A percentile compares a stretch with the other conserved stretches of the same genome.
These are phyloP conservation scores for Venturia oleaginea DNA, from an alignment of 2,329 filamentous ascomycete genomes.

Conservation along the genomic window DNA sequence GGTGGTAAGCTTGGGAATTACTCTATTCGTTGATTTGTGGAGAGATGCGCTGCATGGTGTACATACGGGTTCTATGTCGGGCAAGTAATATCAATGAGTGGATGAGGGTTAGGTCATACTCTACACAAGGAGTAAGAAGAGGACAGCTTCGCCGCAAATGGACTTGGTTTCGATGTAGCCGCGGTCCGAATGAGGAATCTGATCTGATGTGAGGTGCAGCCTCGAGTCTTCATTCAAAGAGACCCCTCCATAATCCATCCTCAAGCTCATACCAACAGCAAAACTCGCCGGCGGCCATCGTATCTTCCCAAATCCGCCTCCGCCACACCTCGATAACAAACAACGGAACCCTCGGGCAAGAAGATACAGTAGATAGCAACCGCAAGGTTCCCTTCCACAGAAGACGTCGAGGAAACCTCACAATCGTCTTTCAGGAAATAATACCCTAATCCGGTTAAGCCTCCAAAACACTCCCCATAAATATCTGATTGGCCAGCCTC, in stretches of 20 bases:
- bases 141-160: slow-evolving; percentile 3
- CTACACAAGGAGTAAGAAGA: not conserved
- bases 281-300: not conserved
- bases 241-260: too few relatives aligned
- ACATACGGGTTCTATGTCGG: not conserved
- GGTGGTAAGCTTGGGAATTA: not conserved
- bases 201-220: not conserved
- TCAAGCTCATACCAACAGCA: not conserved
- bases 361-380: not conserved
- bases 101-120: not conserved
- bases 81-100: not conserved
- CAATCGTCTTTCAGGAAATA: not conserved
- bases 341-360: too few relatives aligned
- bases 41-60: not conserved
- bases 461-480: not conserved
- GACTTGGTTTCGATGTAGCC: not conserved
- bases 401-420: too few relatives aligned
- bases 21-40: slow-evolving; percentile 5
- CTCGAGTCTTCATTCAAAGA: not conserved
- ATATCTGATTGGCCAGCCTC: not conserved
- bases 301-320: not conserved
- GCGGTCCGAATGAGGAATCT: not conserved
- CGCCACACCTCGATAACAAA: not conserved
- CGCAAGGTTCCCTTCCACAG: not conserved
- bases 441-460: not conserved